These are phyloP conservation scores for Rhamnella rubrinervis DNA, from an alignment of 331 rosid species.

Conservation along the genomic window DNA sequence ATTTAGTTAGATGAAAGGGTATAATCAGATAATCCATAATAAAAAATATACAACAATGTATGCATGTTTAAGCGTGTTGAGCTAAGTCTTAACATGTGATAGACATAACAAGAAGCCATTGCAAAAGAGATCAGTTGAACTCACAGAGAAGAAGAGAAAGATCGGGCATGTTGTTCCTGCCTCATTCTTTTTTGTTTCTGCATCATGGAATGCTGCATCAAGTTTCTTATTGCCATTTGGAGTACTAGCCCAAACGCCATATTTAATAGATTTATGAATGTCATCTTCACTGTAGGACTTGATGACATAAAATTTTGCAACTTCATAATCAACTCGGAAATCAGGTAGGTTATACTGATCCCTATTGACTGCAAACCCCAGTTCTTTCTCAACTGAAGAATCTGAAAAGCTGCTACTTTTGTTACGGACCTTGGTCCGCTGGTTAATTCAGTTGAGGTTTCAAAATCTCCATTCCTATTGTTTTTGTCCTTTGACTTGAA, in stretches of 20 bases:
- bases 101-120: neutral
- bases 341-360: constrained; percentile 62
- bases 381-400: constrained; percentile 38
- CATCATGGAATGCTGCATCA: constrained; percentile 57
- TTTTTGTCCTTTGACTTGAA: constrained; percentile 33
- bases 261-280: constrained; percentile 69
- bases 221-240: constrained; percentile 70
- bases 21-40: neutral
- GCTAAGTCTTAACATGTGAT: neutral
- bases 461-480: constrained; percentile 41
- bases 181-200: constrained; percentile 49
- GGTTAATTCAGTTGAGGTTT: constrained; percentile 40
- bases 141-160: constrained; percentile 90
- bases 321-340: constrained; percentile 52
- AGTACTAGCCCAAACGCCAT: constrained; percentile 88
- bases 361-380: constrained; percentile 35
- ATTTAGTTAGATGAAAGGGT: neutral
- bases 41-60: constrained; percentile 6
- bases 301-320: constrained; percentile 69
- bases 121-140: constrained; percentile 10
- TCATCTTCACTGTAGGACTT: constrained; percentile 94
- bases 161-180: constrained; percentile 59
- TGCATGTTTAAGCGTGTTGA: too few species aligned
- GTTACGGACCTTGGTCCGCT: constrained; percentile 71
- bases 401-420: constrained; percentile 33